Base-by-base conservation (phyloP, 1,139 yeast genomes). In the Meyerozyma carpophila region DNA sequence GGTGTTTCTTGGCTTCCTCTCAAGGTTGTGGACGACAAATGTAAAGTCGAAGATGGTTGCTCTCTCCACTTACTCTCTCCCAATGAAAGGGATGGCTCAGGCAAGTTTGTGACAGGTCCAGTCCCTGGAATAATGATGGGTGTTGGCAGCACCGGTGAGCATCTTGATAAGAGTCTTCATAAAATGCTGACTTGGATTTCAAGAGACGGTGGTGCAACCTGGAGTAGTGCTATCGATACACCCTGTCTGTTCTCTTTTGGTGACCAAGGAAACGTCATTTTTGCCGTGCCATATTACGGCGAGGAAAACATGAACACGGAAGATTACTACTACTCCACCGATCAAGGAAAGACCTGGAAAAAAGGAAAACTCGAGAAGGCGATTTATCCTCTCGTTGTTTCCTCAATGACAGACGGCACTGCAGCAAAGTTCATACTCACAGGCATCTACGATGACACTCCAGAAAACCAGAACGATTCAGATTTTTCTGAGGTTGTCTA, bases 371-470 rank as follows among this genome's bases (percentile, higher is more conserved):
- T 89, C n/a, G 82, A 79, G n/a, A 48, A 52, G 8, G 52, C 70
- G 1, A 54, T 82, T 6, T 54, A 65, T 24, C 84, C 89, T 1
- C 47, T 65, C 11, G 57, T 59, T 20, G 56, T 85, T 16, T 62
- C 79, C 1, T 79, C 91, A 0, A 78, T 87, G 1, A 73, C 82
- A n/a, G 96, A 87, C 62, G 89, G 94, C 2, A 76, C 93, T 0
- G 79, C 90, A 1, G 66, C 74, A 28, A 75, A 75, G 45, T 82
- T 87, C 54, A 50, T 84, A 14, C 54, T 82, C n/a, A 59, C 72
- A 25, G 91, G 88, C 1, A 39, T 69, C 9, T 52, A 57, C 5
- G 69, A 60, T 32, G 59, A 61, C 4, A 45, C 53, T 3, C 52
- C 54, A 2, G 53, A 48, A 3, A 54, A 54, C 28, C 16, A 45